Percentiles rank a stretch among this genome's conserved stretches.
Conservation (phyloP, 2,329 filamentous ascomycete species). For the Pseudogymnoascus sp. region DNA sequence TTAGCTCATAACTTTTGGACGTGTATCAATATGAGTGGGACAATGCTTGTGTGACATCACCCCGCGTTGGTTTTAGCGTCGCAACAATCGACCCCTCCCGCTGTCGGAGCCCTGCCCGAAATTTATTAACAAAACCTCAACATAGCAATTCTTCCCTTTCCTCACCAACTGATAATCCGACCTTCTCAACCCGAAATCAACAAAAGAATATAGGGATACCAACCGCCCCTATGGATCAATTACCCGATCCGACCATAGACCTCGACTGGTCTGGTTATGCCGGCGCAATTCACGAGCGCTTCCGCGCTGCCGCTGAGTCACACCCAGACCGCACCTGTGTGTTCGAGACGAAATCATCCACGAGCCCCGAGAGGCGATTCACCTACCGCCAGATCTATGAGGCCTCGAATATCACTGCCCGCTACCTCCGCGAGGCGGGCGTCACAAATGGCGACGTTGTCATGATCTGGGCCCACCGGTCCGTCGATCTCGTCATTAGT, state of each 20-base stretch:
- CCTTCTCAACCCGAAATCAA: background rate
- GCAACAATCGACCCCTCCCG: conserved; percentile 2
- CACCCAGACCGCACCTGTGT: conserved; percentile 60
- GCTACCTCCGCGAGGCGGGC: conserved; percentile 68
- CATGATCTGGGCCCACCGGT: conserved; percentile 82
- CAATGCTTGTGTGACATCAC: conserved; percentile 4
- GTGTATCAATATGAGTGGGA: conserved; percentile 1
- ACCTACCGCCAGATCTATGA: conserved; percentile 83
- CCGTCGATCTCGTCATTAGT: conserved; percentile 67
- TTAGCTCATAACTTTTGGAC: background rate
- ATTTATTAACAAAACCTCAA: conserved; percentile 5
- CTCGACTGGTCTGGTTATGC: conserved; percentile 51
- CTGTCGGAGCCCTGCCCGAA: background rate
- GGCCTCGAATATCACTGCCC: conserved; percentile 69
- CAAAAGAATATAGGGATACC: background rate
- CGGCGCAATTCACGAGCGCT: conserved; percentile 53
- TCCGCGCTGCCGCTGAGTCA: conserved; percentile 47
- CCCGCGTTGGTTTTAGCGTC: conserved; percentile 4
- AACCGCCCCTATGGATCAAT: conserved; percentile 10
- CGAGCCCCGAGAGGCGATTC: conserved; percentile 54
- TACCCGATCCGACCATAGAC: conserved; percentile 49
- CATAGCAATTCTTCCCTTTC: background rate
- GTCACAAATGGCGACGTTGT: conserved; percentile 76
- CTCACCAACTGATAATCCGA: background rate
- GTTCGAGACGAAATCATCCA: conserved; percentile 49